Conservation (phyloP, 495 filamentous ascomycete genomes). For the Hypoxylon fragiforme region DNA sequence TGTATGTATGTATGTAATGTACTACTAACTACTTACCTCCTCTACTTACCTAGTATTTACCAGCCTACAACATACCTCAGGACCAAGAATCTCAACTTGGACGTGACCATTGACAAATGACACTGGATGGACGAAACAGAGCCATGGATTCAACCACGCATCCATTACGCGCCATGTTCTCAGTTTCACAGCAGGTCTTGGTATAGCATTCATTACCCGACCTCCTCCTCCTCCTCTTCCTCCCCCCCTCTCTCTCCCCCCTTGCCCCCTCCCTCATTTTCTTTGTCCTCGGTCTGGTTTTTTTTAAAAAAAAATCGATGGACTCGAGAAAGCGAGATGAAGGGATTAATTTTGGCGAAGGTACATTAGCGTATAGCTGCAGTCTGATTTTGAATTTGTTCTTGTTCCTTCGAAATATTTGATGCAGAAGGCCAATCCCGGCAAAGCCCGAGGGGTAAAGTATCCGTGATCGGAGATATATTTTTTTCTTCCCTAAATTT, state of each 20-base stretch:
- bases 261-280: neutral
- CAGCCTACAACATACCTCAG: no score
- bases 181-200: constrained; percentile 20
- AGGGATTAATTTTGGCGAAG: constrained; percentile 4
- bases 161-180: no score
- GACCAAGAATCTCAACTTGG: neutral
- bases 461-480: constrained; percentile 20
- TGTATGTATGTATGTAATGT: no score
- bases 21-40: no score
- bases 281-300: neutral
- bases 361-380: constrained; percentile 5
- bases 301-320: constrained; percentile 6
- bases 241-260: neutral
- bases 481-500: neutral
- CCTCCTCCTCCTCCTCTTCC: no score
- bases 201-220: constrained; percentile 18
- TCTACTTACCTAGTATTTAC: no score
- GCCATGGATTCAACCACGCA: constrained; percentile 8
- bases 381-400: no score
- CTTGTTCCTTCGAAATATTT: constrained; percentile 1
- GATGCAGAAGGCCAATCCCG: constrained; percentile 20
- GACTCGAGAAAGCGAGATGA: constrained; percentile 4
- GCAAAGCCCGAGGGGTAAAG: constrained; percentile 12
- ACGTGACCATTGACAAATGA: constrained; percentile 12
- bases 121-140: constrained; percentile 22